These are phyloP conservation scores for Penstemon davidsonii DNA, from an alignment of 257 asterid genomes.

Conservation along the genomic window DNA sequence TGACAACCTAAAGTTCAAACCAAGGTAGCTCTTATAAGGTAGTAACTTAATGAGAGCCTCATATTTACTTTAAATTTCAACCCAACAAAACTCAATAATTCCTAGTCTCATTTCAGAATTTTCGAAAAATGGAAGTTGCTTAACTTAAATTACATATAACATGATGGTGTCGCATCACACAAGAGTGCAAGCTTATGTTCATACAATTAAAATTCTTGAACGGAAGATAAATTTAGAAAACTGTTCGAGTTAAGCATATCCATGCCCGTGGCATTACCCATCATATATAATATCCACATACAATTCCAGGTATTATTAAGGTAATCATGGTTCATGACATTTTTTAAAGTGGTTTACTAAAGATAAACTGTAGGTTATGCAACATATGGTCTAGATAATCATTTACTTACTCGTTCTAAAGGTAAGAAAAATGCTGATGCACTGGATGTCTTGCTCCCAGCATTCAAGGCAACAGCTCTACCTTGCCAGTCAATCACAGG, in stretches of 20 bases:
- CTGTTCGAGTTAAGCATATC: not conserved
- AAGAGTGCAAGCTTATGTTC: not conserved
- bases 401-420: constrained; percentile 80
- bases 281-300: not conserved
- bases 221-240: not conserved
- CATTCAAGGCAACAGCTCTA: constrained; percentile 98
- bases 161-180: not conserved
- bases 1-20: constrained; percentile 71
- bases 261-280: not conserved
- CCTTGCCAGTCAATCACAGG: constrained; percentile 99
- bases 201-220: not conserved
- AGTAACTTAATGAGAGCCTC: not conserved
- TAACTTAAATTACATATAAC: constrained; percentile 9
- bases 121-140: not conserved
- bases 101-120: constrained; percentile 1
- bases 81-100: constrained; percentile 1
- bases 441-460: constrained; percentile 97
- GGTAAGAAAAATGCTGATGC: constrained; percentile 99
- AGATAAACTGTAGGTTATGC: constrained; percentile 15
- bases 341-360: constrained; percentile 15
- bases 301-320: constrained; percentile 7
- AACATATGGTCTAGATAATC: constrained; percentile 22
- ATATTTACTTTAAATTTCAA: constrained; percentile 4
- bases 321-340: constrained; percentile 11
- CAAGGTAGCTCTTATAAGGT: constrained; percentile 21